Evolutionary conservation across 495 filamentous ascomycete species (phyloP).

Genomic region (Jackrogersella minutella): DNA sequence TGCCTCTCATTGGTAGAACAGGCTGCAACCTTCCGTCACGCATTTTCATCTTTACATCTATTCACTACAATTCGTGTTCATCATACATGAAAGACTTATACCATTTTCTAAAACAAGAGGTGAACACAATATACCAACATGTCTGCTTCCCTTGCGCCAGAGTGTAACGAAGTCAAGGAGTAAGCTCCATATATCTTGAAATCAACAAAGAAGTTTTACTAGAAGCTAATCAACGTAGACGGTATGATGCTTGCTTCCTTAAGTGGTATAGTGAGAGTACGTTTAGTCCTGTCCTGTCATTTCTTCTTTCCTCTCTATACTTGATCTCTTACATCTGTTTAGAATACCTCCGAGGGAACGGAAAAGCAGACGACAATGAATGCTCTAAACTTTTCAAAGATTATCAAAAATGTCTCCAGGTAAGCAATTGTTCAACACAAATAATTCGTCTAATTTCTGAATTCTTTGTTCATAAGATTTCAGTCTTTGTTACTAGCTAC

Average conservation of each 20-base stretch:
- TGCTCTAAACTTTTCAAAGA: slow-evolving; percentile 84
- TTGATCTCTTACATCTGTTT: slow-evolving; percentile 8
- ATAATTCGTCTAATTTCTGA: not conserved
- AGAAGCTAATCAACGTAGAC: slow-evolving; percentile 54
- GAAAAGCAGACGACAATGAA: slow-evolving; percentile 73
- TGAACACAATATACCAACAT: slow-evolving; percentile 44
- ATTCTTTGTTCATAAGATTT: slow-evolving; percentile 17
- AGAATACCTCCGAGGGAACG: slow-evolving; percentile 88
- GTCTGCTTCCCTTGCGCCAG: slow-evolving; percentile 65
- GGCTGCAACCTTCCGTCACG: not conserved
- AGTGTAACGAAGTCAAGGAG: slow-evolving; percentile 93
- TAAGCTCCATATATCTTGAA: slow-evolving; percentile 57
- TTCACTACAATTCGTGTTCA: not conserved
- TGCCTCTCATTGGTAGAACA: too few species aligned
- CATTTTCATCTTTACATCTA: not conserved
- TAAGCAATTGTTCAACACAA: slow-evolving; percentile 49
- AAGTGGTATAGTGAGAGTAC: slow-evolving; percentile 97
- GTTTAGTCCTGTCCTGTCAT: slow-evolving; percentile 38
- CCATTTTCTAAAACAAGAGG: slow-evolving; percentile 1
- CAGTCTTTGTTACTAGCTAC: slow-evolving; percentile 5
- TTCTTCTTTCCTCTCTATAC: not conserved
- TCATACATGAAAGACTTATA: not conserved
- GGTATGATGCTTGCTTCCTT: slow-evolving; percentile 91
- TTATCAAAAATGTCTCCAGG: slow-evolving; percentile 82
- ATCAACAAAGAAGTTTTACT: not conserved